Evolutionary conservation across 2,329 filamentous ascomycete species (phyloP).

Genomic region (Myriangium duriaei): DNA sequence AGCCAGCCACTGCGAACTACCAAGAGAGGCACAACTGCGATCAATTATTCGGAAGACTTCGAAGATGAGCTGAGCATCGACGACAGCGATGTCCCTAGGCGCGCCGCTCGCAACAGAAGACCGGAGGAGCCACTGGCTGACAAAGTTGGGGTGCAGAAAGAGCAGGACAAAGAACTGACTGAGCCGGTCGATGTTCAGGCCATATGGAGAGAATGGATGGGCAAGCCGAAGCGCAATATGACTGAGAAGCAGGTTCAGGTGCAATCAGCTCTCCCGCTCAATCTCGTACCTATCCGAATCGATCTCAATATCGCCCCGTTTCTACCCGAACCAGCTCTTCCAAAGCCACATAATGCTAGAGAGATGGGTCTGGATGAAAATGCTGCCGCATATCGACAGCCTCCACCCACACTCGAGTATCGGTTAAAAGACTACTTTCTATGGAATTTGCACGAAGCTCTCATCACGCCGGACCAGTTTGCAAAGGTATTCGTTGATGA

Average conservation of each 20-base stretch:
- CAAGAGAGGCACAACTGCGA: slow-evolving; percentile 88
- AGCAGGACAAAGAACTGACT: slow-evolving; percentile 69
- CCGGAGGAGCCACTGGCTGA: slow-evolving; percentile 53
- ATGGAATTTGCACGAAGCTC: slow-evolving; percentile 92
- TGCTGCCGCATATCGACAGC: slow-evolving; percentile 64
- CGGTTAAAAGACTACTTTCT: slow-evolving; percentile 89
- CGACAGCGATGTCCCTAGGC: slow-evolving; percentile 53
- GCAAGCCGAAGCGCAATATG: slow-evolving; percentile 46
- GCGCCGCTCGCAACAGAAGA: slow-evolving; percentile 70
- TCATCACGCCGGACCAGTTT: slow-evolving; percentile 92
- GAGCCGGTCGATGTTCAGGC: slow-evolving; percentile 74
- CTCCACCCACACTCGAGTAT: slow-evolving; percentile 71
- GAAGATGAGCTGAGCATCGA: slow-evolving; percentile 79
- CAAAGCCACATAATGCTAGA: slow-evolving; percentile 46
- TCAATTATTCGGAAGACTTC: slow-evolving; percentile 96
- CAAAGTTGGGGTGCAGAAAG: slow-evolving; percentile 52
- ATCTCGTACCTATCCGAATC: slow-evolving; percentile 88
- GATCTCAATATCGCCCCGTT: slow-evolving; percentile 83
- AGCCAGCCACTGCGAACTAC: slow-evolving; percentile 69
- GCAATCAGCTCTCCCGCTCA: slow-evolving; percentile 68
- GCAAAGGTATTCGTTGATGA: slow-evolving; percentile 85
- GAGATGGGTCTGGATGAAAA: slow-evolving; percentile 54
- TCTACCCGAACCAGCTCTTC: slow-evolving; percentile 52
- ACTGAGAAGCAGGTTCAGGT: slow-evolving; percentile 50
- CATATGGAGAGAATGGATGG: slow-evolving; percentile 93